Evolutionary conservation across 768 basidiomycete genomes (phyloP).

Genomic region (Leccinum disarticulatum): DNA sequence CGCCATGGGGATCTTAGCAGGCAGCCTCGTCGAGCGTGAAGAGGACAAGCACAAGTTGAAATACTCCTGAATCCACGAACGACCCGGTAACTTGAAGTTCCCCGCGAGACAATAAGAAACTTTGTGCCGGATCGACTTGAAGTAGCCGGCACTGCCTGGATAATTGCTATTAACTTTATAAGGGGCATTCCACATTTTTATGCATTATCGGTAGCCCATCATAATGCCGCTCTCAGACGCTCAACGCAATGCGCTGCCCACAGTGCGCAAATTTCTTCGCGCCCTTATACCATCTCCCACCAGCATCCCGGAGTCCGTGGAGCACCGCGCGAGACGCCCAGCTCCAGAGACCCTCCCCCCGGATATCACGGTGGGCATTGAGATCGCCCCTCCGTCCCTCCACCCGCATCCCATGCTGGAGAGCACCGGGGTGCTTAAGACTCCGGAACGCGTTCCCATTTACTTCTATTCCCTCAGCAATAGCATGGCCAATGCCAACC

Average conservation of each 20-base stretch:
- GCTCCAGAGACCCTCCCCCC: not conserved
- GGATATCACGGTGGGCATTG: slow-evolving; percentile 14
- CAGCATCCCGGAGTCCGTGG: not conserved
- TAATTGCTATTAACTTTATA: too few relatives aligned
- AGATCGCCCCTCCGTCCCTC: slow-evolving; percentile 17
- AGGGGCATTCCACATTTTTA: not conserved
- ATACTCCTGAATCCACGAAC: too few relatives aligned
- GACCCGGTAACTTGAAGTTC: too few relatives aligned
- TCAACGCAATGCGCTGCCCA: slow-evolving; percentile 13
- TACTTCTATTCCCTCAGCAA: slow-evolving; percentile 17
- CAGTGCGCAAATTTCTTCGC: not conserved
- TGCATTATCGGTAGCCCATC: not conserved
- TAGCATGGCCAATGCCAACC: not conserved
- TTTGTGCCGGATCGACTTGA: too few relatives aligned
- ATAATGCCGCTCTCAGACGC: slow-evolving; percentile 17
- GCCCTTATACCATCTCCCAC: not conserved
- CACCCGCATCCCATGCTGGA: slow-evolving; percentile 4
- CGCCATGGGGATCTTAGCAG: too few relatives aligned
- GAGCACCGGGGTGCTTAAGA: slow-evolving; percentile 1
- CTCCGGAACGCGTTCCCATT: slow-evolving; percentile 22
- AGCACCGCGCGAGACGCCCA: slow-evolving; percentile 12
- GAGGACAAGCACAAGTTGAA: too few relatives aligned
- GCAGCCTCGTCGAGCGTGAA: too few relatives aligned
- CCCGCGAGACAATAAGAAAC: too few relatives aligned
- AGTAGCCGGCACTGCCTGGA: not conserved